Conservation (phyloP, 192 early-diverging fungal genomes). For the Backusella morwellensis region DNA sequence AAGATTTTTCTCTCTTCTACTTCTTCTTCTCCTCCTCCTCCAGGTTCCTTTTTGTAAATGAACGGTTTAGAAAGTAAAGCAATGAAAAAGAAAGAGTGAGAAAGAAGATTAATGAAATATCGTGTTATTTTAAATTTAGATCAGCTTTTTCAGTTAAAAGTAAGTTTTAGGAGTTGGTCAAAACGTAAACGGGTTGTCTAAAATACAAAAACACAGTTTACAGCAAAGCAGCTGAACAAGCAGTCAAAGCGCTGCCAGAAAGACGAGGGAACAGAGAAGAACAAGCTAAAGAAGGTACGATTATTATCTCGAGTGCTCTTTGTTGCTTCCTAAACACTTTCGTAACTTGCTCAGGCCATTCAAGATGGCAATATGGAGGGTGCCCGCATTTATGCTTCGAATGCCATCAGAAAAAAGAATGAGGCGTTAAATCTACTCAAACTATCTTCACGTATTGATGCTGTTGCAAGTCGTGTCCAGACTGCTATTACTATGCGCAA, state of each 20-base stretch:
- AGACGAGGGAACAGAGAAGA: slow-evolving; percentile 78
- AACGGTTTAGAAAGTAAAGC: slow-evolving; percentile 25
- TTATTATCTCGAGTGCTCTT: too few species aligned
- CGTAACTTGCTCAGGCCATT: slow-evolving; percentile 66
- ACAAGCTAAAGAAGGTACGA: slow-evolving; percentile 84
- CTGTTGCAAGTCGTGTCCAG: slow-evolving; percentile 86
- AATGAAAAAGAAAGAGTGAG: not conserved
- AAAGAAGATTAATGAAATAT: not conserved
- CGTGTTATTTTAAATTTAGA: slow-evolving; percentile 14
- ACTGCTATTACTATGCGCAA: slow-evolving; percentile 93
- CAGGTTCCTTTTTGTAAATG: slow-evolving; percentile 5
- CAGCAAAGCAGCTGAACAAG: slow-evolving; percentile 84
- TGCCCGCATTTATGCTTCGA: slow-evolving; percentile 90
- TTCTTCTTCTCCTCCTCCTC: too few species aligned
- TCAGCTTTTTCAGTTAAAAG: slow-evolving; percentile 34
- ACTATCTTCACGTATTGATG: slow-evolving; percentile 90
- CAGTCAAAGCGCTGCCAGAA: slow-evolving; percentile 84
- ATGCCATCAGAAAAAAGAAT: slow-evolving; percentile 97
- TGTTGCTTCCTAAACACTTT: not conserved
- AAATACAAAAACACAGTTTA: slow-evolving; percentile 59
- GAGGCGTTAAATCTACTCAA: slow-evolving; percentile 86
- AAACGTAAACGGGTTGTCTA: not conserved
- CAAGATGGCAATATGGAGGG: slow-evolving; percentile 91
- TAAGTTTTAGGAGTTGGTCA: not conserved
- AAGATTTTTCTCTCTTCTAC: slow-evolving; percentile 9